These are phyloP conservation scores for Xylaria curta DNA, from an alignment of 495 filamentous ascomycete species.

Conservation along the genomic window DNA sequence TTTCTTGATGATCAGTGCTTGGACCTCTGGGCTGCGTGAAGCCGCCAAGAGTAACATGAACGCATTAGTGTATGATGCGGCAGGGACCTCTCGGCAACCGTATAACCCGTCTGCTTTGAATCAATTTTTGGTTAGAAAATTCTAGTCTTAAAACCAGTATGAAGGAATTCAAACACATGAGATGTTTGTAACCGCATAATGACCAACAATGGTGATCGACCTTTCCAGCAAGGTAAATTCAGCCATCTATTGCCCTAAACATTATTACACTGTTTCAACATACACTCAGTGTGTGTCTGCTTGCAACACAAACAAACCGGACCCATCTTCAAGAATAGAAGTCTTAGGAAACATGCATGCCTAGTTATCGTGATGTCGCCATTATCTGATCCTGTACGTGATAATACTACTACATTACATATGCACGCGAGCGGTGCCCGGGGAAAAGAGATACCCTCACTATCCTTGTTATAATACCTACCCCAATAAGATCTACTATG, in stretches of 20 bases:
- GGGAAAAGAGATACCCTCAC: background rate
- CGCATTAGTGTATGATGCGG: conserved; percentile 17
- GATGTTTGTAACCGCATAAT: conserved; percentile 11
- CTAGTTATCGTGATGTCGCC: background rate
- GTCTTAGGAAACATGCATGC: background rate
- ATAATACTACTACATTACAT: conserved; percentile 13
- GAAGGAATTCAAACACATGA: background rate
- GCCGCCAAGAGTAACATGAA: conserved; percentile 9
- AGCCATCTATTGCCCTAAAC: background rate
- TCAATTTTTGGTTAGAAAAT: background rate
- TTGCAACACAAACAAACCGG: background rate
- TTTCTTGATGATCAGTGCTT: conserved; percentile 14
- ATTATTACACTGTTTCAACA: conserved; percentile 8
- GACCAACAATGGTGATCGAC: background rate
- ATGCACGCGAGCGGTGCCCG: background rate
- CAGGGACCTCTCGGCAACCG: background rate
- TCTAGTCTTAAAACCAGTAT: conserved; percentile 7
- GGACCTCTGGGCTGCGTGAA: conserved; percentile 9
- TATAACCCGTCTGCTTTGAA: background rate
- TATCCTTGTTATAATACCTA: conserved; percentile 13
- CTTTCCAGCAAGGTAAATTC: background rate
- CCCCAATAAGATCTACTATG: conserved; percentile 12
- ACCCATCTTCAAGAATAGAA: background rate
- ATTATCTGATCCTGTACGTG: background rate
- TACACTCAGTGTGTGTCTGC: background rate